Evolutionary conservation across 2,329 filamentous ascomycete genomes (phyloP).

Genomic region (Cercospora janseana): DNA sequence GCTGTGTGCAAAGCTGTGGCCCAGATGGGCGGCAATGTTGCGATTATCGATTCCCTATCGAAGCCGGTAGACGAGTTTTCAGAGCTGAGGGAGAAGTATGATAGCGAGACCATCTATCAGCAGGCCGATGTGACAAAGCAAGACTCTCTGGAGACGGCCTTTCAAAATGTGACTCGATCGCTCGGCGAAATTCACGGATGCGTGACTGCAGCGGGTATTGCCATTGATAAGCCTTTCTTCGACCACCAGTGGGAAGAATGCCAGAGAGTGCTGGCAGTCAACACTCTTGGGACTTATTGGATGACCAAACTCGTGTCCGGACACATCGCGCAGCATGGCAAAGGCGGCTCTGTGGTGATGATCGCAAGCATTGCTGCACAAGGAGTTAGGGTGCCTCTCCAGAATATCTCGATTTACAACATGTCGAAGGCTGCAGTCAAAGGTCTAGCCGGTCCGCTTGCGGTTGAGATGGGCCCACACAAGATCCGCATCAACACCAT

Average conservation of each 20-base stretch:
- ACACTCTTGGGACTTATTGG: slow-evolving; percentile 37
- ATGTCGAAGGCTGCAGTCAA: slow-evolving; percentile 31
- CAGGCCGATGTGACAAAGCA: slow-evolving; percentile 13
- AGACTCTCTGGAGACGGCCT: slow-evolving; percentile 8
- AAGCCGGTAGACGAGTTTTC: slow-evolving; percentile 4
- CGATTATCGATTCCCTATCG: slow-evolving; percentile 6
- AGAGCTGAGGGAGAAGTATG: not conserved
- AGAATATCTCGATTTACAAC: slow-evolving; percentile 32
- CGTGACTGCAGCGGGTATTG: slow-evolving; percentile 35
- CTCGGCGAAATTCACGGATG: slow-evolving; percentile 18
- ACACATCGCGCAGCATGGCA: slow-evolving; percentile 32
- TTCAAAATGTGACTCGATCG: slow-evolving; percentile 7
- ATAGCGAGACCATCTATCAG: slow-evolving; percentile 15
- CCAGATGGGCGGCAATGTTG: slow-evolving; percentile 9
- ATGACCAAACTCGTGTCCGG: slow-evolving; percentile 35
- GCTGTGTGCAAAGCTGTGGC: slow-evolving; percentile 11
- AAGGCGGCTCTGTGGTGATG: slow-evolving; percentile 32
- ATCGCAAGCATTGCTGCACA: slow-evolving; percentile 34
- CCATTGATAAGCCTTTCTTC: slow-evolving; percentile 33
- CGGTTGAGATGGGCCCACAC: slow-evolving; percentile 24
- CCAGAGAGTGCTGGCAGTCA: slow-evolving; percentile 36
- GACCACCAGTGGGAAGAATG: slow-evolving; percentile 27
- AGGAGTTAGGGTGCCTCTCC: slow-evolving; percentile 26
- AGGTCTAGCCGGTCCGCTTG: slow-evolving; percentile 30
- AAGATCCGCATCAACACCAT: slow-evolving; percentile 38